Percentiles rank a stretch among this genome's conserved stretches.
Conservation (phyloP, 2,329 filamentous ascomycete genomes). For the Fulvia fulva region DNA sequence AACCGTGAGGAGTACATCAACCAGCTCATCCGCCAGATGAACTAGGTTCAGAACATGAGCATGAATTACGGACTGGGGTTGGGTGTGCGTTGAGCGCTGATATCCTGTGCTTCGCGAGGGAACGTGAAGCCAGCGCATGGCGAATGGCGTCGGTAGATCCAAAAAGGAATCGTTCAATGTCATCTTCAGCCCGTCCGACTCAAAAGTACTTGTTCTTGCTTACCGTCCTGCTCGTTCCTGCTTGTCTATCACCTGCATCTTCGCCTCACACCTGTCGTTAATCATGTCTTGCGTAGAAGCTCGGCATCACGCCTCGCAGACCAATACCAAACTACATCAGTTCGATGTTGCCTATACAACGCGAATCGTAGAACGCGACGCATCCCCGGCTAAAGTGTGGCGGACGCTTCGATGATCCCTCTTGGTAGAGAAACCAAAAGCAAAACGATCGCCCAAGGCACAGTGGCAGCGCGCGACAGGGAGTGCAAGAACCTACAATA, state of each 20-base stretch:
- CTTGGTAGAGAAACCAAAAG: no score
- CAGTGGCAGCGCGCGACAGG: no score
- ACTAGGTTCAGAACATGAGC: slow-evolving; percentile 55
- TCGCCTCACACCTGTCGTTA: neutral
- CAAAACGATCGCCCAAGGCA: neutral
- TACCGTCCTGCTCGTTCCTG: neutral
- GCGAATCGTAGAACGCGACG: no score
- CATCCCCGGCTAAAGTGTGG: no score
- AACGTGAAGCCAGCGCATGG: slow-evolving; percentile 16
- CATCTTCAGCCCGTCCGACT: neutral
- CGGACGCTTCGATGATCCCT: neutral
- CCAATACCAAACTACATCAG: no score
- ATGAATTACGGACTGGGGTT: slow-evolving; percentile 4
- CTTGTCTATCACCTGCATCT: neutral
- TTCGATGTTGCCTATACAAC: no score
- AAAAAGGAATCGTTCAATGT: slow-evolving; percentile 9
- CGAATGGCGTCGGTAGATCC: slow-evolving; percentile 19
- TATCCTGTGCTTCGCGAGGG: slow-evolving; percentile 8
- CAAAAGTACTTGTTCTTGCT: neutral
- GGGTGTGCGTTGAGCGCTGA: slow-evolving; percentile 5
- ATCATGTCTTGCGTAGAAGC: no score
- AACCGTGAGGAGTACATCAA: slow-evolving; percentile 99
- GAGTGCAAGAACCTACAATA: no score
- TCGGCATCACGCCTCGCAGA: no score
- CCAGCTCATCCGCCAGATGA: slow-evolving; percentile 94